Base-by-base conservation (phyloP, 139 green algal genomes). In the Dunaliella primolecta region DNA sequence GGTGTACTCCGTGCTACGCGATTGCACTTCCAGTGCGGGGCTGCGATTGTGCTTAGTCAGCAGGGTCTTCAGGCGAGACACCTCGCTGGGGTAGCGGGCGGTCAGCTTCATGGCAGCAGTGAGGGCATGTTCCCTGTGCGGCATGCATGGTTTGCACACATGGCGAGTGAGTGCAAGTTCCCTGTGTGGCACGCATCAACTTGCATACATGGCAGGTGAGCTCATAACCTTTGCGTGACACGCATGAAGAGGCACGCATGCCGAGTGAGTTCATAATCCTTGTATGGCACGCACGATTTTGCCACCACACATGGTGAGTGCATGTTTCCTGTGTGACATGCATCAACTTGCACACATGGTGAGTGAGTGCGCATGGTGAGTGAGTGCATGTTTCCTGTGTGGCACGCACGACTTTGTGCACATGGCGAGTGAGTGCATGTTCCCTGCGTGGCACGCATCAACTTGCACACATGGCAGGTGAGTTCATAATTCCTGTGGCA, bases 91-190 rank as follows among this genome's bases (percentile, higher is more conserved):
- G 36, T 96, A 89, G 1, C 94, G 89, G 2, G 92, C 89, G 0
- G 91, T 93, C 56, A 98, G 92, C 94, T 98, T 98, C 83, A 94
- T 92, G 38, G 96, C 91, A 0, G 96, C 91, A 0, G 93, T 96
- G 25, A 98, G 86, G n/a, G 87, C 87, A 79, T 95, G 95, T 90
- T 96, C 94, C 11, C 88, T 94, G 90, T 94, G 80, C n/a, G n/a
- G n/a, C 64, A 94, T 55, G 21, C 78, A 78, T 20, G 31, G n/a
- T 11, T 32, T 36, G 29, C 11, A n/a, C 21, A n/a, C n/a, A n/a
- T n/a, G n/a, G n/a, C n/a, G n/a, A n/a, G n/a, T n/a, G 56, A 23
- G 56, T 72, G 56, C 21, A 11, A 35, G 74, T 24, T 80, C 20
- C 20, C n/a, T 34, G 74, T 27, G 11, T 24, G 11, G 74, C 74